These are phyloP conservation scores for Epicoccum nigrum DNA, from an alignment of 2,329 filamentous ascomycete genomes.

Conservation along the genomic window DNA sequence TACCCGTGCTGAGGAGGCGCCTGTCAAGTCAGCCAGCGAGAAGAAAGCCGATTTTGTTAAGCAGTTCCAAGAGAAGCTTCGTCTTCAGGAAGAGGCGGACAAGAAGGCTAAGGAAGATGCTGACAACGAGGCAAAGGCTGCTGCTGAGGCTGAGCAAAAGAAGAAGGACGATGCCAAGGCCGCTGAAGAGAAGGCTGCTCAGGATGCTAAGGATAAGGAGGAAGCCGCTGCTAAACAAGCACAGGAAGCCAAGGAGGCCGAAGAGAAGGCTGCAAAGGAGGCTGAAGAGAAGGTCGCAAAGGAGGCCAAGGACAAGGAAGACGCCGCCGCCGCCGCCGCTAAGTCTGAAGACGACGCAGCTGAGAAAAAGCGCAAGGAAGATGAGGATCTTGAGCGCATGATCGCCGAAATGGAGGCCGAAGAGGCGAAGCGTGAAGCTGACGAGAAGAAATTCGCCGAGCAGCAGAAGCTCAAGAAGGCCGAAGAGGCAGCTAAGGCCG, in stretches of 20 bases:
- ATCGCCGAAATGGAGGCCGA: constrained; percentile 66
- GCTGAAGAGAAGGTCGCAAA: constrained; percentile 38
- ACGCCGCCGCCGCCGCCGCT: constrained; percentile 47
- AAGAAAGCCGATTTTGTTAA: constrained; percentile 68
- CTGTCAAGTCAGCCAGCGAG: constrained; percentile 75
- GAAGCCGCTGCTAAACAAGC: constrained; percentile 56
- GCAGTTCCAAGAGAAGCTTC: constrained; percentile 65
- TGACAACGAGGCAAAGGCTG: constrained; percentile 49
- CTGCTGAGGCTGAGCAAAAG: constrained; percentile 60
- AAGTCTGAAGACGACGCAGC: constrained; percentile 50
- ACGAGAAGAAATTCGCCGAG: constrained; percentile 73
- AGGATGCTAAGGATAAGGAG: constrained; percentile 53
- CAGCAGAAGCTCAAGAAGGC: constrained; percentile 69
- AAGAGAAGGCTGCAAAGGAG: constrained; percentile 36
- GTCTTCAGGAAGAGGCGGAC: constrained; percentile 63
- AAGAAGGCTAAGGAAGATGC: constrained; percentile 57
- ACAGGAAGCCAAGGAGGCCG: constrained; percentile 31
- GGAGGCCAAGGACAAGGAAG: constrained; percentile 49
- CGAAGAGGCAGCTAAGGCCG: constrained; percentile 63
- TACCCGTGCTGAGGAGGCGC: constrained; percentile 70
- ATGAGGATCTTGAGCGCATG: constrained; percentile 61
- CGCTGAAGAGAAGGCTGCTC: constrained; percentile 48
- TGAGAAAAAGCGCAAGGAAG: constrained; percentile 46
- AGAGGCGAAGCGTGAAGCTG: constrained; percentile 62
- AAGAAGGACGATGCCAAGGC: constrained; percentile 51